Evolutionary conservation across 2,329 filamentous ascomycete species (phyloP).

Genomic region (Cryphonectria japonica): DNA sequence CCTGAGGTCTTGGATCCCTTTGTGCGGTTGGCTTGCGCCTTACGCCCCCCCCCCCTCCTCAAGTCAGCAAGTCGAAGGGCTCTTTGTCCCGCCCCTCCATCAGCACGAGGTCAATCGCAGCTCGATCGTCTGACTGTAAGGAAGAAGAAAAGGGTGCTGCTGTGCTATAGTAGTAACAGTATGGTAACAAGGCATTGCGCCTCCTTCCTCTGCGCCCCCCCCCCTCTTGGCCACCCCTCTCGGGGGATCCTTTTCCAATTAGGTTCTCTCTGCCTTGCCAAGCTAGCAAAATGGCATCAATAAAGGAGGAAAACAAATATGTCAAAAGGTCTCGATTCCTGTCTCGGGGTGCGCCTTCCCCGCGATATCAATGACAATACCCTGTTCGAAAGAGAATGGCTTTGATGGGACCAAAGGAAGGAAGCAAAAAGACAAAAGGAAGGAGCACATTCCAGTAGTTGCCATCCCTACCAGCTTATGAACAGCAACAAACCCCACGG

Average conservation of each 20-base stretch:
- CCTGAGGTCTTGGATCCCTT: not conserved
- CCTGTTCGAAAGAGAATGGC: conserved; percentile 16
- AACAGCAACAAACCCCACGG: conserved; percentile 18
- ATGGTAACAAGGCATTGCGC: not conserved
- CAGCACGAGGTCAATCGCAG: not conserved
- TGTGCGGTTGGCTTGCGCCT: not conserved
- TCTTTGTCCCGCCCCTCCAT: not conserved
- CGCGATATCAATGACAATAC: conserved; percentile 16
- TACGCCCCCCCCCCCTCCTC: no score
- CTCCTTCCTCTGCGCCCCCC: not conserved
- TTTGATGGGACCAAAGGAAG: conserved; percentile 8
- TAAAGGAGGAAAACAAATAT: conserved; percentile 6
- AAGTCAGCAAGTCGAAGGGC: not conserved
- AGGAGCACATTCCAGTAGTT: conserved; percentile 28
- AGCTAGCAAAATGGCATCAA: not conserved
- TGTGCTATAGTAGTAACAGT: not conserved
- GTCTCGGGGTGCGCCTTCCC: conserved; percentile 10
- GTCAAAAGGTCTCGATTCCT: conserved; percentile 17
- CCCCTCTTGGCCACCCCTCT: no score
- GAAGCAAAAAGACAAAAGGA: conserved; percentile 1
- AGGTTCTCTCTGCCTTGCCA: not conserved
- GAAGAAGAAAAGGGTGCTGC: not conserved
- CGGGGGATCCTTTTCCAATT: not conserved
- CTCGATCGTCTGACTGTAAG: not conserved
- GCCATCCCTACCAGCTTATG: conserved; percentile 24